Percentiles rank a stretch among this genome's conserved stretches.
phyloP scores from a whole-genome alignment of 2,329 filamentous ascomycete species.

The Arthrobotrys musiformis region DNA sequence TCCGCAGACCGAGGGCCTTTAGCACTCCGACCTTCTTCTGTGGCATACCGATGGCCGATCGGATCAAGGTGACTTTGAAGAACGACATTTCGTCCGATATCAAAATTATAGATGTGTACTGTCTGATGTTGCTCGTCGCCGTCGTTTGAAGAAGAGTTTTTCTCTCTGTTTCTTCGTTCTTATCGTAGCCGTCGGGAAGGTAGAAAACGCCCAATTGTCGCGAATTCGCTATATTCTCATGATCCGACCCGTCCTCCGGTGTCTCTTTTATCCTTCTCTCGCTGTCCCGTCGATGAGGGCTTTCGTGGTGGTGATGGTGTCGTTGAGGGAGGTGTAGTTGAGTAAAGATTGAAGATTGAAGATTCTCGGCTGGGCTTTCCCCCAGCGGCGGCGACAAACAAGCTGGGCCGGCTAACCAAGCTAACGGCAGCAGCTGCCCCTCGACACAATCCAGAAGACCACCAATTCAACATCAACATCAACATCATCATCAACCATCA shows the following conservation, averaged over 20 bases:
- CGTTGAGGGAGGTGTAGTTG: no score
- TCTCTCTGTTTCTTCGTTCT: background rate
- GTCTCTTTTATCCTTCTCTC: background rate
- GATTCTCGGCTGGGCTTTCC: slow-evolving; percentile 44
- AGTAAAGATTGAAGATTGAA: no score
- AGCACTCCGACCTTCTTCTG: slow-evolving; percentile 82
- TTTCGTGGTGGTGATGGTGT: background rate
- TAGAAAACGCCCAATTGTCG: slow-evolving; percentile 18
- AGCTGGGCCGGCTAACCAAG: no score
- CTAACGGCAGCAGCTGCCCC: no score
- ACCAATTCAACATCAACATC: background rate
- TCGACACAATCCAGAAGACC: slow-evolving; percentile 5
- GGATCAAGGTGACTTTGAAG: slow-evolving; percentile 91
- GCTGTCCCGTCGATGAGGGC: background rate
- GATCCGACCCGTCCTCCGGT: background rate
- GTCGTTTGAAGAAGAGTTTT: slow-evolving; percentile 12
- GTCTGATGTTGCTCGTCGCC: background rate
- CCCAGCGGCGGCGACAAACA: background rate
- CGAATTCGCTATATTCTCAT: slow-evolving; percentile 31
- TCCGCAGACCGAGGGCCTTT: slow-evolving; percentile 83
- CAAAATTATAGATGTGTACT: slow-evolving; percentile 30
- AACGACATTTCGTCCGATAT: slow-evolving; percentile 73
- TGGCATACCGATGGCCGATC: slow-evolving; percentile 88
- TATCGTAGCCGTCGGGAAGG: background rate
- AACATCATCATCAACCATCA: background rate